Conservation (phyloP, 768 basidiomycete genomes). For the Cyclocybe aegerita region DNA sequence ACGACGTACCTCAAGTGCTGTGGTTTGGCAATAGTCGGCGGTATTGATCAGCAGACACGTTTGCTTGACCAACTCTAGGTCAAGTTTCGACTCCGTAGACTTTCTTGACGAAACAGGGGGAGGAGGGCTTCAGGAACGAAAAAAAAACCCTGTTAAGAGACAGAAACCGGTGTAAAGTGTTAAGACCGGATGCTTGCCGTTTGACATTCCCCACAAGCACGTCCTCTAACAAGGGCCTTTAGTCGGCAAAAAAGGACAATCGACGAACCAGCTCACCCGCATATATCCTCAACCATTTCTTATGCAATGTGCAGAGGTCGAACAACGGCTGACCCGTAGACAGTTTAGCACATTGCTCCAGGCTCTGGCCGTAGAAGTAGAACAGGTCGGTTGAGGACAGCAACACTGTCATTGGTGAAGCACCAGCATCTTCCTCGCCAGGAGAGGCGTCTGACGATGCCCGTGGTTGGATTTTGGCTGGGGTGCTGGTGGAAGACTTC, state of each 20-base stretch:
- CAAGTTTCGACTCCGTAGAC: constrained; percentile 80
- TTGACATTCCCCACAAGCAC: constrained; percentile 76
- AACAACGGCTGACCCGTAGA: constrained; percentile 83
- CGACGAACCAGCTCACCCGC: constrained; percentile 57
- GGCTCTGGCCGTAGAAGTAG: constrained; percentile 93
- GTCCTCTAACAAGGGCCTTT: constrained; percentile 59
- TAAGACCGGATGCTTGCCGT: constrained; percentile 40
- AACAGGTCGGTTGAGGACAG: constrained; percentile 96
- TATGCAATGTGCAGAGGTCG: constrained; percentile 79
- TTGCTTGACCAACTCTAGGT: constrained; percentile 72
- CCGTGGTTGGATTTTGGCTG: constrained; percentile 55
- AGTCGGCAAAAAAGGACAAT: constrained; percentile 6
- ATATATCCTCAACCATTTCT: constrained; percentile 93
- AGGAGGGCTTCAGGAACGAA: constrained; percentile 30
- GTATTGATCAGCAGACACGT: constrained; percentile 94
- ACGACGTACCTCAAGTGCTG: constrained; percentile 72
- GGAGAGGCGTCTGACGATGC: constrained; percentile 31
- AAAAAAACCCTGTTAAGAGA: background rate
- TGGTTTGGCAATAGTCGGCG: constrained; percentile 94
- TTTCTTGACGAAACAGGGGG: constrained; percentile 44
- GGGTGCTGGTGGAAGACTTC: constrained; percentile 34
- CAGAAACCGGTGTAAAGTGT: background rate
- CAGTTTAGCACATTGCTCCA: constrained; percentile 92
- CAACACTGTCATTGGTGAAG: constrained; percentile 65
- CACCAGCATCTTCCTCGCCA: constrained; percentile 35